Conservation (phyloP, 352 stramenopile genomes). For the Phytopythium boreale region DNA sequence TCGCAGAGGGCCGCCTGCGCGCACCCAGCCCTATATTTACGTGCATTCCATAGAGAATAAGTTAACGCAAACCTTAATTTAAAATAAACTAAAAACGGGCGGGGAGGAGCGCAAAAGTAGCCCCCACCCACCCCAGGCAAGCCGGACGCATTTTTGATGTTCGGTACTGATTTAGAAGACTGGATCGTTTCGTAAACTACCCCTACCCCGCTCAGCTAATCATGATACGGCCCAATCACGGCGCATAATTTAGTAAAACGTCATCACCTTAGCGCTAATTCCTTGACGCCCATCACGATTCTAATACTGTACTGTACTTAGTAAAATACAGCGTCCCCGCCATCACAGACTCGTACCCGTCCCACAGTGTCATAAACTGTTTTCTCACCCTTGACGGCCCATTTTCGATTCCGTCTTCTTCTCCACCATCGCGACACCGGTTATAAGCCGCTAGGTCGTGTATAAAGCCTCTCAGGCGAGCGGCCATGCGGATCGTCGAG, state of each 20-base stretch:
- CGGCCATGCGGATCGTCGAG: conserved; percentile 10
- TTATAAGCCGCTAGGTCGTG: too few species aligned
- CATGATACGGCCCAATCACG: neutral
- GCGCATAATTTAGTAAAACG: neutral
- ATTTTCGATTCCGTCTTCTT: too few species aligned
- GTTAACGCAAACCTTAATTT: conserved; percentile 1
- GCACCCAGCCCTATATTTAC: neutral
- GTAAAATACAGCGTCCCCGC: neutral
- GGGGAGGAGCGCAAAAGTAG: too few species aligned
- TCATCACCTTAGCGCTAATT: neutral
- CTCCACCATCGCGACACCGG: too few species aligned
- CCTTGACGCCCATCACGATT: neutral
- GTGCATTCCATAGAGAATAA: neutral
- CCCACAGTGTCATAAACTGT: neutral
- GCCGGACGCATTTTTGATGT: too few species aligned
- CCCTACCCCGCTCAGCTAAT: too few species aligned
- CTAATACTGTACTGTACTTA: too few species aligned
- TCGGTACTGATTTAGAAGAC: too few species aligned
- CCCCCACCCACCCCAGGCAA: too few species aligned
- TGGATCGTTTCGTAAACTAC: too few species aligned
- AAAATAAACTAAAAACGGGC: neutral
- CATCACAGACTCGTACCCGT: neutral
- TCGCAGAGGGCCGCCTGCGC: neutral
- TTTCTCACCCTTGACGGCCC: neutral
- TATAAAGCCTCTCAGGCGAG: too few species aligned